Evolutionary conservation across 176 grass and related monocot genomes (phyloP), one percentile per base, ranked within the genome.

Genomic region (Canna indica): DNA sequence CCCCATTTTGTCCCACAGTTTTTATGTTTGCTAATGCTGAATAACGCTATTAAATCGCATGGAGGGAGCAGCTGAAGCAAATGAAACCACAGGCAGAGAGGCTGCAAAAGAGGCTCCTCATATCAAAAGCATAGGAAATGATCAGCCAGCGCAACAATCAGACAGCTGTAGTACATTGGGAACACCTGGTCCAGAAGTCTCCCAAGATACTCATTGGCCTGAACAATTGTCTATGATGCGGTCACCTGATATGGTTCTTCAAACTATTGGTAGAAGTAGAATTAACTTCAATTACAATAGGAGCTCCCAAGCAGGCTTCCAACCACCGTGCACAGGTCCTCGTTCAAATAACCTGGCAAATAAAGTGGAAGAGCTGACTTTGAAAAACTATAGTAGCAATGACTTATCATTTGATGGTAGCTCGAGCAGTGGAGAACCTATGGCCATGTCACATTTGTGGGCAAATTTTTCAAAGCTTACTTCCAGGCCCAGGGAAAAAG

Each of bases 321-420:
- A 36, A 53, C 79, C 63, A 6, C 69, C 34, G 25, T 84, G 74
- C 22, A 72, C 74, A 5, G 78, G 65, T n/a, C 72, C 78, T 53
- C 33, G 36, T 0, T 76, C 68, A 64, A 71, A 67, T 4, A 63
- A 52, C 3, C 62, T 45, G 2, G 82, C 83, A 14, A 73, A 83
- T 46, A 81, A 67, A 75, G 90, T 86, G 69, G 95, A 94, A 76
- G 90, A 99, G 75, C 84, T 94, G 74, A 94, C 86, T 0, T 52
- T 90, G 42, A 86, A 83, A 61, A 86, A 90, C 53, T 99, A 86
- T 75, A 90, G 47, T 59, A 22, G 72, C 8, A 53, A 75, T 18
- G 82, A 69, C 22, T 62, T 36, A 65, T 87, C 84, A 5, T 74
- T 67, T 9, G 84, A 76, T 18, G 81, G 90, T n/a, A 93, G 88